These are phyloP conservation scores for Apocynum venetum DNA, from an alignment of 257 asterid species.

Conservation along the genomic window DNA sequence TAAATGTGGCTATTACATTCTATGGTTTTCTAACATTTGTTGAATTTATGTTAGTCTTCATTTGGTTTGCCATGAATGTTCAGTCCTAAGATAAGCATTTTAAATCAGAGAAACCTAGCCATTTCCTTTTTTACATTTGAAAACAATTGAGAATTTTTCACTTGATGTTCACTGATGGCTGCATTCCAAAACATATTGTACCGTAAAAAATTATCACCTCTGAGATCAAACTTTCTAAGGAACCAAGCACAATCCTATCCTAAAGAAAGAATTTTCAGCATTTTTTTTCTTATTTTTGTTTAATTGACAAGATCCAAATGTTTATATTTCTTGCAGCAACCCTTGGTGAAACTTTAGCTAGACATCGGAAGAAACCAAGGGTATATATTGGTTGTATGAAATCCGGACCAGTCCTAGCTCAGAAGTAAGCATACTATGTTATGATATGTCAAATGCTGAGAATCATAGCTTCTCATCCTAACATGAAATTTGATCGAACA, in stretches of 20 bases:
- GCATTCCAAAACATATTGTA: background rate
- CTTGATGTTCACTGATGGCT: background rate
- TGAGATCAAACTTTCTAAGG: background rate
- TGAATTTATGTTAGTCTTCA: background rate
- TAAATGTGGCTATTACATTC: background rate
- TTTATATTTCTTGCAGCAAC: constrained; percentile 53
- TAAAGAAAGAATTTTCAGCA: background rate
- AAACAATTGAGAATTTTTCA: background rate
- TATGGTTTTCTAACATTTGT: background rate
- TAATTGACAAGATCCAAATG: background rate
- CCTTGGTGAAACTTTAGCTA: constrained; percentile 70
- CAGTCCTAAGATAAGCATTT: background rate
- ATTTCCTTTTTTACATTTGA: background rate
- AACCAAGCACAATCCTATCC: background rate
- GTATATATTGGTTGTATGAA: constrained; percentile 90
- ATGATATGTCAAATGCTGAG: background rate
- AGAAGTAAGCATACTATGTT: constrained; percentile 42
- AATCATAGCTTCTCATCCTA: constrained; percentile 8
- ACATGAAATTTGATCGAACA: constrained; percentile 23
- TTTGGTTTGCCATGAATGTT: background rate
- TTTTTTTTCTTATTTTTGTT: background rate
- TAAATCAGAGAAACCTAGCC: background rate
- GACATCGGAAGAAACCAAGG: constrained; percentile 62
- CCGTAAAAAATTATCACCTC: background rate
- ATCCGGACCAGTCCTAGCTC: constrained; percentile 93